A percentile compares a stretch with the other conserved stretches of the same genome.
phyloP scores from a whole-genome alignment of 2,329 filamentous ascomycete genomes.

The Aspergillus tanneri region DNA sequence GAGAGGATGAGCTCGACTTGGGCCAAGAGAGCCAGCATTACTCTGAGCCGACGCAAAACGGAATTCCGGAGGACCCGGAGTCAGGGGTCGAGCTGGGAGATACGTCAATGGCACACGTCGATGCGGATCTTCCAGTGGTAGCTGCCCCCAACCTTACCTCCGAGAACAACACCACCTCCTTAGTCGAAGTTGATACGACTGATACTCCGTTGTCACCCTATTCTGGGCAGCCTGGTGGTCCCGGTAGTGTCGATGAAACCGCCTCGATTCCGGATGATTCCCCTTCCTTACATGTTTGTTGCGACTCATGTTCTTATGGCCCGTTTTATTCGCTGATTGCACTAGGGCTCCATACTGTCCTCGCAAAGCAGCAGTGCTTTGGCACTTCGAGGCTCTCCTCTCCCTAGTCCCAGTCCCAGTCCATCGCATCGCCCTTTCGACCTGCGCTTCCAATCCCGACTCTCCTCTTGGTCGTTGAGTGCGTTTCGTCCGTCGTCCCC shows the following conservation, averaged over 20 bases:
- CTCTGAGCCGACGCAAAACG: constrained; percentile 30
- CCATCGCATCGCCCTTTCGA: constrained; percentile 92
- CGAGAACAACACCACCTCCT: constrained; percentile 19
- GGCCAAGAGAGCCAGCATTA: constrained; percentile 43
- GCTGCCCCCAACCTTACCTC: constrained; percentile 24
- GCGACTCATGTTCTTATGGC: constrained; percentile 54
- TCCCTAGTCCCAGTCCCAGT: constrained; percentile 72
- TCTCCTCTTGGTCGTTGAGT: constrained; percentile 61
- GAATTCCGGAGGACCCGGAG: constrained; percentile 20
- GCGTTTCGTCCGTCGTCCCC: constrained; percentile 74
- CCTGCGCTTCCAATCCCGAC: constrained; percentile 84
- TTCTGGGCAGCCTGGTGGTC: constrained; percentile 17
- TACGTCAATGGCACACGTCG: constrained; percentile 21
- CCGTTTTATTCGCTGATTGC: constrained; percentile 48
- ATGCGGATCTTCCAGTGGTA: constrained; percentile 30
- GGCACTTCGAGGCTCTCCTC: constrained; percentile 66
- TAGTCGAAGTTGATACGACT: constrained; percentile 17
- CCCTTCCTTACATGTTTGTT: constrained; percentile 73
- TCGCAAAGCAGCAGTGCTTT: constrained; percentile 73
- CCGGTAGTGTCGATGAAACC: constrained; percentile 61
- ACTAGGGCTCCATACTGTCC: constrained; percentile 54
- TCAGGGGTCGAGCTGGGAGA: constrained; percentile 20
- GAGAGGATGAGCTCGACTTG: constrained; percentile 53
- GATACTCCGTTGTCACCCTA: constrained; percentile 27
- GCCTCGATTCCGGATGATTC: constrained; percentile 78